These are phyloP conservation scores for Eucalyptus paniculata DNA, from an alignment of 345 rosid genomes.

Conservation along the genomic window DNA sequence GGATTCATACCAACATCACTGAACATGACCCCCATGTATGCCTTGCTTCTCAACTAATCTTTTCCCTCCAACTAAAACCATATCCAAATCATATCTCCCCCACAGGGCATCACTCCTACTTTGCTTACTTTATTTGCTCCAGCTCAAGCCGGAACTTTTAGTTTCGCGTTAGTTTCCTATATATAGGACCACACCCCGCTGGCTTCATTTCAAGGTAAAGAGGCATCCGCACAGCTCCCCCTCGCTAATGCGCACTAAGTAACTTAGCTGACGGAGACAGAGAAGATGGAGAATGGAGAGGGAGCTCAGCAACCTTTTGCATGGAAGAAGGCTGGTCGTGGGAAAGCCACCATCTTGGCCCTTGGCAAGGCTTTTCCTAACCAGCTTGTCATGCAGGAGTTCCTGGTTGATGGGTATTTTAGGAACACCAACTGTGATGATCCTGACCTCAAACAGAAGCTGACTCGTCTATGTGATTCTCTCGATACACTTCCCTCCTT, in stretches of 20 bases:
- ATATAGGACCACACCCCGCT: neutral
- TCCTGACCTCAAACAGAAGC: constrained; percentile 82
- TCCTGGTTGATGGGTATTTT: constrained; percentile 87
- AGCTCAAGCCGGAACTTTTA: neutral
- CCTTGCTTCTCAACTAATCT: constrained; percentile 34
- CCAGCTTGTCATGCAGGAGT: constrained; percentile 96
- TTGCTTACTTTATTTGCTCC: neutral
- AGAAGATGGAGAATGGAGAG: constrained; percentile 42
- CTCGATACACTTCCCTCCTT: neutral
- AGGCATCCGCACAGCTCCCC: neutral
- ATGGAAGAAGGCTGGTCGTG: constrained; percentile 24
- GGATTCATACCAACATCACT: constrained; percentile 28
- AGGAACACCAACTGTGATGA: constrained; percentile 85
- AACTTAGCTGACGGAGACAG: neutral
- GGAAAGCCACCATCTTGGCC: constrained; percentile 82
- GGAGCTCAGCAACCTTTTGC: constrained; percentile 3
- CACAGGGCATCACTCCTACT: neutral
- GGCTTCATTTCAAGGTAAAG: neutral
- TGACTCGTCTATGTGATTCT: constrained; percentile 66
- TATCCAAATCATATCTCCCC: neutral
- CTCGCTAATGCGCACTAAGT: neutral
- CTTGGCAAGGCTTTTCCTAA: constrained; percentile 92
- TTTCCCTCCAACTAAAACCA: neutral
- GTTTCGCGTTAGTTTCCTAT: neutral
- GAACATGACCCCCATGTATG: constrained; percentile 8